Base-by-base conservation (phyloP, 2,329 filamentous ascomycete genomes). In the Uncinocarpus reesii region DNA sequence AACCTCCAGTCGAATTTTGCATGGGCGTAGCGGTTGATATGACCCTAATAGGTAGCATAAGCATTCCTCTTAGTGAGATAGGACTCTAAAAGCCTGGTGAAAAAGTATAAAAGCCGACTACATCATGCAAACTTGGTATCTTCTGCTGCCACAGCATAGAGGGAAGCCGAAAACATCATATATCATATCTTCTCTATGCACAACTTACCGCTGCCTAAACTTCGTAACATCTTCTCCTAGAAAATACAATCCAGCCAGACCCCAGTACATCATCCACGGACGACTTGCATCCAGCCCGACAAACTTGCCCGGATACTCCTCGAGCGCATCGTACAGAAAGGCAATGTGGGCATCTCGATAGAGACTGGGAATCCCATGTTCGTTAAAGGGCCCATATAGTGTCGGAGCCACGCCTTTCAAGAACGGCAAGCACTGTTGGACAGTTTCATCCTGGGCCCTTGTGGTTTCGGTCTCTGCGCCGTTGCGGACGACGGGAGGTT, bases 221-320 rank as follows among this genome's bases (percentile, higher is more conserved):
- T 63, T 59, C 6, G 68, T 71, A 32, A 79, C 66, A 62, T 95
- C 86, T 61, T 88, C 79, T 41, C 86, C 88, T 42, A 98, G 70
- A 28, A 89, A 72, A 21, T 76, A 72, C 55, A 98, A 72, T 2
- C 79, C 87, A 28, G 82, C 79, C 47, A 96, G 72, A 46, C 79
- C 84, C 92, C 92, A 98, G 70, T 95, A 96, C 55, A 95, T 75
- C 60, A 95, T 78, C 92, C 92, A 98, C 7, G 92, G 89, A 48
- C 90, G 75, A 62, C 85, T 89, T 26, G 92, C 83, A 71, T 98
- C 92, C 56, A 88, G 78, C 42, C 75, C 75, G 45, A 83, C 80
- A 65, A 84, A 95, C 2, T 71, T 71, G 6, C 76, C 69, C 0
- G 90, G 86, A 52, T 93, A 79, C 42, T 71, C 72, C 36, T 69